A percentile compares a stretch with the other conserved stretches of the same genome.
phyloP scores from a whole-genome alignment of 2,329 filamentous ascomycete species.

The Incumbomyces delicatus region DNA sequence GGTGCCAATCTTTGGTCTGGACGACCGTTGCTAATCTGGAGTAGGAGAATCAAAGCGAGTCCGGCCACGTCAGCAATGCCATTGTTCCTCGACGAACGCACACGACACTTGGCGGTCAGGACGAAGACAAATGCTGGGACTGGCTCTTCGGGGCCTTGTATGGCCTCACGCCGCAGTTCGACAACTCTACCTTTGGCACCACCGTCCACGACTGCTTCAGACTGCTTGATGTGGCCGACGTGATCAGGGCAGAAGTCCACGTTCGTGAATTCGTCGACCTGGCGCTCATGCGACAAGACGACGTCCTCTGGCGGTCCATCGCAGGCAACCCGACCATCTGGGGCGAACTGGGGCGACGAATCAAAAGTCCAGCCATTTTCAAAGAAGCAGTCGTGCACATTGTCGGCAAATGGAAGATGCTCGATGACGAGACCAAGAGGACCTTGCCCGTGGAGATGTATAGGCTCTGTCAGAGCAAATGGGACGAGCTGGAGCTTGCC shows the following conservation, averaged over 20 bases:
- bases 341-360: slow-evolving; percentile 36
- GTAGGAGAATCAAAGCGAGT: background rate
- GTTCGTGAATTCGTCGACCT: slow-evolving; percentile 39
- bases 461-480: slow-evolving; percentile 21
- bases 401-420: slow-evolving; percentile 24
- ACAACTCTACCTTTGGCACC: slow-evolving; percentile 28
- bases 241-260: slow-evolving; percentile 33
- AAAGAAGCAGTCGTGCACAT: slow-evolving; percentile 25
- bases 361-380: slow-evolving; percentile 36
- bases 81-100: slow-evolving; percentile 12
- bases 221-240: slow-evolving; percentile 38
- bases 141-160: slow-evolving; percentile 40
- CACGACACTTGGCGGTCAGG: slow-evolving; percentile 28
- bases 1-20: slow-evolving; percentile 11
- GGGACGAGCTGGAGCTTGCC: slow-evolving; percentile 16
- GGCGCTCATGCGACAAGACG: slow-evolving; percentile 38
- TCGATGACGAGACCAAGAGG: slow-evolving; percentile 15
- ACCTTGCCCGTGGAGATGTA: slow-evolving; percentile 17
- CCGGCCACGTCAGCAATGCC: slow-evolving; percentile 1
- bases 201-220: slow-evolving; percentile 33
- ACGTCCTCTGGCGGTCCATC: slow-evolving; percentile 38
- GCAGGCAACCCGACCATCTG: slow-evolving; percentile 34
- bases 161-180: slow-evolving; percentile 32
- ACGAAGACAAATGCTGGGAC: slow-evolving; percentile 28
- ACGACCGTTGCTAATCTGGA: slow-evolving; percentile 19